A percentile compares a stretch with the other conserved stretches of the same genome.
Conservation (phyloP, 352 stramenopile genomes). For the Phytophthora sp. region DNA sequence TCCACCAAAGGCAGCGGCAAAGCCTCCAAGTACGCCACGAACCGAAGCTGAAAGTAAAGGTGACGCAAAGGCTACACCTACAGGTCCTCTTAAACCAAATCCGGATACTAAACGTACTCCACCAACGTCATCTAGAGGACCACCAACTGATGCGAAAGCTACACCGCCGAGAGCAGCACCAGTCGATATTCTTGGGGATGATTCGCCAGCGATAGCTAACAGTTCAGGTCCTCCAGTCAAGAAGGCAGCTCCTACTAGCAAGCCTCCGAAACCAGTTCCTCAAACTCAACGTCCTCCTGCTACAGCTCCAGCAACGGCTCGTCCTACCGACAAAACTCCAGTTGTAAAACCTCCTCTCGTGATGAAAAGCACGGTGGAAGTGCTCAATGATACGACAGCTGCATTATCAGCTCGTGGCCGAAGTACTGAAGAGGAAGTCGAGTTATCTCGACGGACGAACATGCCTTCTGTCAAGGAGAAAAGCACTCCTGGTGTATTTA, state of each 20-base stretch:
- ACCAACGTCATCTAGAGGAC: conserved; percentile 18
- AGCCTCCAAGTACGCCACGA: conserved; percentile 15
- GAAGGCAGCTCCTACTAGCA: conserved; percentile 7
- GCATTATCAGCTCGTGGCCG: conserved; percentile 39
- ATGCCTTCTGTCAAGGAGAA: conserved; percentile 10
- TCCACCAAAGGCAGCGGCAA: conserved; percentile 27
- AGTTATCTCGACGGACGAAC: conserved; percentile 18
- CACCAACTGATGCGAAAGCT: conserved; percentile 31
- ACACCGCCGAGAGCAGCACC: conserved; percentile 33
- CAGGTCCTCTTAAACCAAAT: conserved; percentile 18
- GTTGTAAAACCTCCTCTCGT: conserved; percentile 33
- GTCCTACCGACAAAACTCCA: conserved; percentile 24
- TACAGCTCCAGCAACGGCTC: conserved; percentile 17
- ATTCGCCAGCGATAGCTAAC: conserved; percentile 9
- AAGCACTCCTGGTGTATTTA: conserved; percentile 27
- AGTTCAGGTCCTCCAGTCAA: conserved; percentile 5
- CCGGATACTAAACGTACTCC: conserved; percentile 38
- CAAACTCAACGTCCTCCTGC: conserved; percentile 8
- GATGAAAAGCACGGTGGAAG: conserved; percentile 75
- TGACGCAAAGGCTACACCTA: conserved; percentile 7
- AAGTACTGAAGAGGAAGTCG: conserved; percentile 26
- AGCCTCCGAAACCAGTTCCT: conserved; percentile 24
- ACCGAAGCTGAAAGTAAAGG: conserved; percentile 22
- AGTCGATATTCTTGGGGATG: conserved; percentile 55
- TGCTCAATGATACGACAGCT: conserved; percentile 68